Percentiles rank a stretch among this genome's conserved stretches.
These are phyloP conservation scores for Straminergon stramineum DNA, from an alignment of 225 moss, liverwort and hornwort species.

Conservation along the genomic window DNA sequence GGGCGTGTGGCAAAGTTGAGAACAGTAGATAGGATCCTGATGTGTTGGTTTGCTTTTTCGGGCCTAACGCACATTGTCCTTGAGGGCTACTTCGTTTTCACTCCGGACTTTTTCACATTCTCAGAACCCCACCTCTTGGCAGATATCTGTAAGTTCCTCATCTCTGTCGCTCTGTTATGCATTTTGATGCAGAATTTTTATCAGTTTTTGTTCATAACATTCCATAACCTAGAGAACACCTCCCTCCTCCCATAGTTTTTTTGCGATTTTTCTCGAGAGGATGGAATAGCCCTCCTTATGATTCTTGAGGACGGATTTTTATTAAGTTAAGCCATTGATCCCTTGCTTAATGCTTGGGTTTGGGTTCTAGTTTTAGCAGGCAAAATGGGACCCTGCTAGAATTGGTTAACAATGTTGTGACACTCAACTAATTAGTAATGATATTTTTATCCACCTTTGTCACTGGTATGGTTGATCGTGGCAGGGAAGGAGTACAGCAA, in stretches of 20 bases:
- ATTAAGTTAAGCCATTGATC: background rate
- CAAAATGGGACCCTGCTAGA: background rate
- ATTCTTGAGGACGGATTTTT: background rate
- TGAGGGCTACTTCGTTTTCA: constrained; percentile 92
- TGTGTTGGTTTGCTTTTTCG: constrained; percentile 89
- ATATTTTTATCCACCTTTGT: background rate
- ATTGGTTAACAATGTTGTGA: background rate
- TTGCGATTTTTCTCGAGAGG: background rate
- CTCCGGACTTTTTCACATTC: constrained; percentile 62
- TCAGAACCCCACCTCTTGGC: constrained; percentile 54
- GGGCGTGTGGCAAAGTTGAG: constrained; percentile 36
- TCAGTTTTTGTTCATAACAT: background rate
- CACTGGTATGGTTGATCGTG: background rate
- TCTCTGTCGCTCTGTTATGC: background rate
- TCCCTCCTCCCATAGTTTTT: background rate
- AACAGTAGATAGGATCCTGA: constrained; percentile 55
- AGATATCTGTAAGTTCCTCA: constrained; percentile 64
- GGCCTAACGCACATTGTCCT: constrained; percentile 73
- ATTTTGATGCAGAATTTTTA: background rate
- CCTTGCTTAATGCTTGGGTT: background rate
- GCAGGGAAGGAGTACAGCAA: constrained; percentile 99
- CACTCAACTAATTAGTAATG: background rate
- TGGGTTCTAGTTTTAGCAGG: background rate
- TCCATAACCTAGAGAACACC: too few relatives aligned
- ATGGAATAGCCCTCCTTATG: background rate